phyloP scores from a whole-genome alignment of 2,329 filamentous ascomycete genomes.

The Ceratocystiopsis sp. region DNA sequence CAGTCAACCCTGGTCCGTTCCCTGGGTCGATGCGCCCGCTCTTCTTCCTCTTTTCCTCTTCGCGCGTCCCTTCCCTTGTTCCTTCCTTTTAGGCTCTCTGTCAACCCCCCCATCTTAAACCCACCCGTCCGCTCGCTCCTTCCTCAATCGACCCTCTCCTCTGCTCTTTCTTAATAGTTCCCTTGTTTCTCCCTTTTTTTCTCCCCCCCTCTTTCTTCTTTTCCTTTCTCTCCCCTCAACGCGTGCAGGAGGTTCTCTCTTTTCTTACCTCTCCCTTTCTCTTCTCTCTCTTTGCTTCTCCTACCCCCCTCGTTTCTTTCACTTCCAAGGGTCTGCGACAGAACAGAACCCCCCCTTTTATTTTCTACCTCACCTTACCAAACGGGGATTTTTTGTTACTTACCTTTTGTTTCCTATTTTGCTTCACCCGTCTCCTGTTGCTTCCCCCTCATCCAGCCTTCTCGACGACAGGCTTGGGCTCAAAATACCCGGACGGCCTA shows the following conservation, averaged over 20 bases:
- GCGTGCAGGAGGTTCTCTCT: slow-evolving; percentile 1
- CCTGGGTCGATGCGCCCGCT: slow-evolving; percentile 1
- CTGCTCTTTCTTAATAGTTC: slow-evolving; percentile 20
- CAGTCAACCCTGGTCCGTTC: slow-evolving; percentile 6
- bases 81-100: slow-evolving; percentile 1
- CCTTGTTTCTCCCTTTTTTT: slow-evolving; percentile 21
- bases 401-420: not conserved
- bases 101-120: slow-evolving; percentile 7
- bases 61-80: slow-evolving; percentile 21
- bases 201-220: slow-evolving; percentile 6
- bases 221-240: not conserved
- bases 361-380: slow-evolving; percentile 11
- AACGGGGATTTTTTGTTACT: slow-evolving; percentile 2
- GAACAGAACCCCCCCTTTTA: slow-evolving; percentile 20
- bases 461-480: no score
- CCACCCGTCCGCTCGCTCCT: slow-evolving; percentile 6
- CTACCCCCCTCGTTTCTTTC: slow-evolving; percentile 7
- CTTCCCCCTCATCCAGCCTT: no score
- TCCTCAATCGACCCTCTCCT: slow-evolving; percentile 12
- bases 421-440: no score
- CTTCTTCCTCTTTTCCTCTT: slow-evolving; percentile 14
- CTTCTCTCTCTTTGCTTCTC: slow-evolving; percentile 1
- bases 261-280: not conserved
- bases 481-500: no score
- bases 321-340: slow-evolving; percentile 11